phyloP scores from a whole-genome alignment of 2,329 filamentous ascomycete species.

The Xylaria sp. region DNA sequence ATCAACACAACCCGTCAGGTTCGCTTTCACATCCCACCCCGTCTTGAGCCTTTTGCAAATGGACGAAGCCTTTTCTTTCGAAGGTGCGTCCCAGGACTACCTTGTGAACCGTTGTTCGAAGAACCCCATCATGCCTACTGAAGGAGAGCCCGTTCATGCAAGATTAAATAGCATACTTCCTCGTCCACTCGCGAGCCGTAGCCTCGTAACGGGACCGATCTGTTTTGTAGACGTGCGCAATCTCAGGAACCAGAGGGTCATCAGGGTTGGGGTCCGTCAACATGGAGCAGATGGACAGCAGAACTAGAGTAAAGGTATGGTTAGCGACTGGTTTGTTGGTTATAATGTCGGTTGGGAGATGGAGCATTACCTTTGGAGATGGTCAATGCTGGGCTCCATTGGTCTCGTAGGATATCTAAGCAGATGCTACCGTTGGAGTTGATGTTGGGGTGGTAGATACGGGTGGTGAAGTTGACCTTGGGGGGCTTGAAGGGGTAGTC shows the following conservation, averaged over 20 bases:
- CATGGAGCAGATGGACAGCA: slow-evolving; percentile 99
- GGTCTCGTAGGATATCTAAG: slow-evolving; percentile 96
- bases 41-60: not conserved
- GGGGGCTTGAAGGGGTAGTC: slow-evolving; percentile 99
- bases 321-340: too few relatives aligned
- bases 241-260: slow-evolving; percentile 97
- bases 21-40: not conserved
- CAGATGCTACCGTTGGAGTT: slow-evolving; percentile 99
- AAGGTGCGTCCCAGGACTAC: not conserved
- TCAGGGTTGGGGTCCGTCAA: slow-evolving; percentile 99
- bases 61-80: not conserved
- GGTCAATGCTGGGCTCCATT: slow-evolving; percentile 98
- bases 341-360: not conserved
- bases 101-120: not conserved
- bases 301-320: slow-evolving; percentile 61
- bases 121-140: not conserved
- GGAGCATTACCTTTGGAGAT: slow-evolving; percentile 86
- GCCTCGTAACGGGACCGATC: slow-evolving; percentile 95
- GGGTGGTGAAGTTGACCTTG: slow-evolving; percentile 99
- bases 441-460: slow-evolving; percentile 99
- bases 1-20: not conserved
- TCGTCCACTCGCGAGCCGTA: slow-evolving; percentile 96
- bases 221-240: slow-evolving; percentile 99
- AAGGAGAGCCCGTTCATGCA: not conserved
- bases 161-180: slow-evolving; percentile 92